Conservation (phyloP, 2,329 filamentous ascomycete genomes). For the Diaporthe batatas region DNA sequence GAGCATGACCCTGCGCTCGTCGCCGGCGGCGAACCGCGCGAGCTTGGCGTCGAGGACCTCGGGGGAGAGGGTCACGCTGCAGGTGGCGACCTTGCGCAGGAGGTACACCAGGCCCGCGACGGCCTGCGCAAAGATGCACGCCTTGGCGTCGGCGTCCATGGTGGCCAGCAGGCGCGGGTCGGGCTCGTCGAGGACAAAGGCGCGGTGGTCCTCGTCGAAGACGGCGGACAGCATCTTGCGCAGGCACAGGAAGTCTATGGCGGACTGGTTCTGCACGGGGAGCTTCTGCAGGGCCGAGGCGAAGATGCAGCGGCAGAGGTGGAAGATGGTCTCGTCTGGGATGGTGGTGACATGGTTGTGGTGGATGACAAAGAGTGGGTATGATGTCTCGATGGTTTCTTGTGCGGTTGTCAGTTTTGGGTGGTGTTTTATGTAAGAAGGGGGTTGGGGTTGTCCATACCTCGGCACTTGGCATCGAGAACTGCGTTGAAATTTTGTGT, state of each 20-base stretch:
- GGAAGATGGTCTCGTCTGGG: slow-evolving; percentile 46
- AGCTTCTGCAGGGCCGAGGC: slow-evolving; percentile 46
- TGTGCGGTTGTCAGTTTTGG: slow-evolving; percentile 6
- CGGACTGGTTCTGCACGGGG: slow-evolving; percentile 40
- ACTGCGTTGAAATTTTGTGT: slow-evolving; percentile 4
- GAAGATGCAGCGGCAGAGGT: slow-evolving; percentile 47
- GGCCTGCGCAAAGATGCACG: slow-evolving; percentile 53
- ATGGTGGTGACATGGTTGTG: slow-evolving; percentile 48
- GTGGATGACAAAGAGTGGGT: slow-evolving; percentile 47
- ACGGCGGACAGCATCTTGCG: slow-evolving; percentile 49
- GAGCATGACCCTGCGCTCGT: slow-evolving; percentile 49
- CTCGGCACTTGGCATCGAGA: slow-evolving; percentile 42
- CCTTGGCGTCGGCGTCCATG: slow-evolving; percentile 51
- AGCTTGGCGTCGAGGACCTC: slow-evolving; percentile 49
- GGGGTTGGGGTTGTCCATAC: slow-evolving; percentile 23
- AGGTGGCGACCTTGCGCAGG: slow-evolving; percentile 46
- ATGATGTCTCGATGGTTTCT: slow-evolving; percentile 50
- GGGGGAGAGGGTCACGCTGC: slow-evolving; percentile 43
- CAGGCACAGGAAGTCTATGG: slow-evolving; percentile 46
- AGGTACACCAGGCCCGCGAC: slow-evolving; percentile 52
- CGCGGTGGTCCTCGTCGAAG: slow-evolving; percentile 51
- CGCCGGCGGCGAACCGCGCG: slow-evolving; percentile 49
- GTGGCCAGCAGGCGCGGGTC: slow-evolving; percentile 46
- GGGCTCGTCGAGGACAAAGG: slow-evolving; percentile 50
- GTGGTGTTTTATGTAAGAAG: not conserved